A percentile compares a stretch with the other conserved stretches of the same genome.
phyloP scores from a whole-genome alignment of 306 rosid species.

The Aeschynomene evenia region DNA sequence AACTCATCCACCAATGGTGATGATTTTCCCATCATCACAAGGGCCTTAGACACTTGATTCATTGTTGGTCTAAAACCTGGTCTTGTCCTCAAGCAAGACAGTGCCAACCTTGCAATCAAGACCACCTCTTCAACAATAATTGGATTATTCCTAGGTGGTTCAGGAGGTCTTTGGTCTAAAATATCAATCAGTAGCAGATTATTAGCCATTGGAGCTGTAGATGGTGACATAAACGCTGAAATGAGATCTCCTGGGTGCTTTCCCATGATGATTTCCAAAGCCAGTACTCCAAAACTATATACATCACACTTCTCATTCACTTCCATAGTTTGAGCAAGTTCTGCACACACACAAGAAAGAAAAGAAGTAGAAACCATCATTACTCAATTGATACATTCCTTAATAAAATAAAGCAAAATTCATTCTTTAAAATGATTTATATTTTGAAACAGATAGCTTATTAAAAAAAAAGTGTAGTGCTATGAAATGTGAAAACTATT shows the following conservation, averaged over 20 bases:
- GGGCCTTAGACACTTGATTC: constrained; percentile 27
- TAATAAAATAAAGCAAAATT: no score
- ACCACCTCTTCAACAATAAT: constrained; percentile 9
- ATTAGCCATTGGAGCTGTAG: not conserved
- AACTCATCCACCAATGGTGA: not conserved
- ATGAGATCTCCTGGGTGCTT: constrained; percentile 34
- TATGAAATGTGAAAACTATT: not conserved
- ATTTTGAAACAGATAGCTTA: not conserved
- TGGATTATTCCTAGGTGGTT: constrained; percentile 6
- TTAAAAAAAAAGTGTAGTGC: no score
- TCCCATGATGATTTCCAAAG: constrained; percentile 39
- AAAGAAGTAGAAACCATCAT: no score
- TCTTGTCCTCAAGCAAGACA: constrained; percentile 24
- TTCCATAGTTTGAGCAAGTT: constrained; percentile 23
- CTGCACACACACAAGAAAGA: not conserved
- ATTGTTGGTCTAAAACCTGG: constrained; percentile 28
- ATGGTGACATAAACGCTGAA: not conserved
- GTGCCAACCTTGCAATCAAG: constrained; percentile 13
- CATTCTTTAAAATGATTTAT: no score
- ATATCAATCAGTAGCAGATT: constrained; percentile 17
- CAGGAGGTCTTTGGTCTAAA: constrained; percentile 23
- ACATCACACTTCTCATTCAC: constrained; percentile 9
- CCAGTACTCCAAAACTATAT: constrained; percentile 30
- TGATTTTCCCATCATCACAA: constrained; percentile 8
- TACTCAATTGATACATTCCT: no score